phyloP scores from a whole-genome alignment of 805 yeast genomes.

The Starmera dryadoides region DNA sequence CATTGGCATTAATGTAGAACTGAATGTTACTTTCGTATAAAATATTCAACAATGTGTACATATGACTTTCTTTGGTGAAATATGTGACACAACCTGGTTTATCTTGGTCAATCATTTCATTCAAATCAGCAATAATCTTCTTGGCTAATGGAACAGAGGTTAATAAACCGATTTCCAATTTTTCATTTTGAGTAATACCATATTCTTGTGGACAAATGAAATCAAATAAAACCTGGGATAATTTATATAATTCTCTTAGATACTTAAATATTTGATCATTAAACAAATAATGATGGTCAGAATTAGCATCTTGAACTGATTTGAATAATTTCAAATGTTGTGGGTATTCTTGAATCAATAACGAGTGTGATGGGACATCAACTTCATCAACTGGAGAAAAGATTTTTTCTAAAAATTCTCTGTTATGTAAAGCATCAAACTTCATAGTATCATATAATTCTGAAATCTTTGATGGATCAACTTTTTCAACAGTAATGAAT shows the following conservation, averaged over 20 bases:
- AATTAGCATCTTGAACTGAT: conserved; percentile 5
- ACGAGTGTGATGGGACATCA: conserved; percentile 21
- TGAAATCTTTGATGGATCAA: conserved; percentile 94
- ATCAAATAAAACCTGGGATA: conserved; percentile 91
- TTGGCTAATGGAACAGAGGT: conserved; percentile 92
- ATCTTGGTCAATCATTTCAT: conserved; percentile 69
- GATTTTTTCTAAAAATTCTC: conserved; percentile 78
- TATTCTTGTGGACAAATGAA: conserved; percentile 98
- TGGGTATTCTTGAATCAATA: conserved; percentile 21
- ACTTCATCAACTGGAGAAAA: conserved; percentile 57
- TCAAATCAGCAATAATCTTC: conserved; percentile 76
- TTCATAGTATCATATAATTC: conserved; percentile 98
- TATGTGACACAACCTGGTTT: conserved; percentile 82
- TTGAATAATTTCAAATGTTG: conserved; percentile 20
- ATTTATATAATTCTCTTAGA: conserved; percentile 78
- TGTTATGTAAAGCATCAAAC: conserved; percentile 92
- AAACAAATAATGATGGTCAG: conserved; percentile 44
- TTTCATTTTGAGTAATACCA: conserved; percentile 93
- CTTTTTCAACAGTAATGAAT: conserved; percentile 87
- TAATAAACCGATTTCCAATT: conserved; percentile 88
- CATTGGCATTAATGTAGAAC: conserved; percentile 91
- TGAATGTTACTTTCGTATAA: conserved; percentile 90
- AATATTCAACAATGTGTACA: conserved; percentile 86
- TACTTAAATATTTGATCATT: conserved; percentile 75
- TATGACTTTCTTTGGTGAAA: conserved; percentile 95